Base-by-base conservation (phyloP, 306 rosid genomes). In the Citrullus colocynthis region DNA sequence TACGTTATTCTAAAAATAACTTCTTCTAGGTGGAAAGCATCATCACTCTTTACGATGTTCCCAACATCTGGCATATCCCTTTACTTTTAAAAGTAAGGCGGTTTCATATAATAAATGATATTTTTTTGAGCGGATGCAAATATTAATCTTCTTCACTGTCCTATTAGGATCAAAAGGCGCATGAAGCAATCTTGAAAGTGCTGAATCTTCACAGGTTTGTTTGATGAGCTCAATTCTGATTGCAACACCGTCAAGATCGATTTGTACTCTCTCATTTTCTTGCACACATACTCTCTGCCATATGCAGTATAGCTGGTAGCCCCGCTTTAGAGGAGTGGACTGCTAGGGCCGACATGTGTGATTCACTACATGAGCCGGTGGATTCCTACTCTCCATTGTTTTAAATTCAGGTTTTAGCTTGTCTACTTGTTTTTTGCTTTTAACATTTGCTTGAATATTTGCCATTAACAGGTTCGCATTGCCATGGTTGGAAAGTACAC, bases 401-500 rank as follows among this genome's bases (percentile, higher is more conserved):
- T 24, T 74, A 37, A 61, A 76, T 18, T 76, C 61, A 51, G 48
- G 36, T 2, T 58, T 44, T 73, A 57, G 71, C n/a, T 61, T 78
- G 51, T 34, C 32, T 55, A 37, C 44, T 20, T 63, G 12, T 44
- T 72, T 64, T 69, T 61, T 77, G 63, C 39, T 70, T 39, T 69
- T 28, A 73, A 60, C 48, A 56, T 80, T 52, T 77, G 17, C 14
- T 24, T 14, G 41, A 45, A 60, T 79, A 41, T 7, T 63, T 67
- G 4, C 44, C 9, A 32, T 55, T 63, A 57, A 64, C 91, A 94
- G 98, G 97, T 94, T 70, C 91, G 90, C 75, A 94, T 94, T 86
- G 96, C 96, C 51, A 89, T 94, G 90, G 97, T 94, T 56, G 98
- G 98, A 82, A 94, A 94, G 82, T 94, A 94, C 81, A 94, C 97